A percentile compares a stretch with the other conserved stretches of the same genome.
Evolutionary conservation across 1,139 yeast species (phyloP).

Genomic region (Barnettozyma hawaiiensis): DNA sequence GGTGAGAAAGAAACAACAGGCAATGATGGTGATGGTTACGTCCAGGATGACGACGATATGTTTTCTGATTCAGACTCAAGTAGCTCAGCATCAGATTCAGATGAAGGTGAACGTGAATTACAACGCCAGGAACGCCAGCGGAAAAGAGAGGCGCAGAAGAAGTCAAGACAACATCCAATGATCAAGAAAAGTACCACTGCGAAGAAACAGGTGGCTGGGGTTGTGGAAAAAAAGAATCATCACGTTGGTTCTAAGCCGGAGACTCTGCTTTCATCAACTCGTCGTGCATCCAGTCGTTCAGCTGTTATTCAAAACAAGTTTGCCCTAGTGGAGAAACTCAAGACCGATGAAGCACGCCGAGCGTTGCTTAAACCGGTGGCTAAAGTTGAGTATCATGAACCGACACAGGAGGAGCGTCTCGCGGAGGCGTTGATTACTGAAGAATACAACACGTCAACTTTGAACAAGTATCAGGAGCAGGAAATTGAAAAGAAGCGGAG

Average conservation of each 20-base stretch:
- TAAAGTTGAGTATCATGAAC: conserved; percentile 39
- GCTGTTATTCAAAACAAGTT: conserved; percentile 77
- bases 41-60: conserved; percentile 28
- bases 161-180: conserved; percentile 36
- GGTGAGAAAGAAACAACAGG: conserved; percentile 18
- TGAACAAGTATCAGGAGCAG: conserved; percentile 74
- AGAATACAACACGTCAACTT: conserved; percentile 61
- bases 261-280: conserved; percentile 40
- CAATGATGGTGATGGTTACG: conserved; percentile 27
- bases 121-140: conserved; percentile 44
- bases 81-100: conserved; percentile 39
- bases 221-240: conserved; percentile 20
- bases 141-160: conserved; percentile 37
- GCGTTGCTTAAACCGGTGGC: conserved; percentile 31
- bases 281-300: conserved; percentile 75
- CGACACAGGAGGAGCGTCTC: conserved; percentile 83
- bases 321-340: conserved; percentile 67
- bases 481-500: conserved; percentile 76
- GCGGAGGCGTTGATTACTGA: conserved; percentile 88
- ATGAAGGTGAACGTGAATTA: conserved; percentile 63
- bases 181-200: conserved; percentile 34
- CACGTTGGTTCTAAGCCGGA: conserved; percentile 39
- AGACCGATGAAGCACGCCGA: conserved; percentile 64
- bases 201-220: conserved; percentile 16
- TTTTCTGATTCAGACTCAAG: conserved; percentile 26